phyloP scores from a whole-genome alignment of 1,284 basidiomycete genomes.

The Trametes polyzona region DNA sequence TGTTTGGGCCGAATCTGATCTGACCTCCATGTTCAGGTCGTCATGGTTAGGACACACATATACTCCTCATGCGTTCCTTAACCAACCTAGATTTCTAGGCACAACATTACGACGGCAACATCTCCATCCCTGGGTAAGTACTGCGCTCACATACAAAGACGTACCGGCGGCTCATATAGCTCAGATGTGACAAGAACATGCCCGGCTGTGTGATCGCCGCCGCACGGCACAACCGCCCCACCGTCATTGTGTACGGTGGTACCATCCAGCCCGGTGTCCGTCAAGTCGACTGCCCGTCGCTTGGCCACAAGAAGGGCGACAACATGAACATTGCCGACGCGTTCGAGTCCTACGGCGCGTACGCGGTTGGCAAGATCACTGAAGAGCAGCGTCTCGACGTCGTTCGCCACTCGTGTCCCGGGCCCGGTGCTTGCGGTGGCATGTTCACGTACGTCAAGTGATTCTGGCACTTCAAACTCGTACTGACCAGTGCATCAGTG shows the following conservation, averaged over 20 bases:
- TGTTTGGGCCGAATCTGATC: neutral
- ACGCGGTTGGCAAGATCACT: conserved; percentile 69
- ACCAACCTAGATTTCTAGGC: conserved; percentile 47
- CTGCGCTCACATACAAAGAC: too few species aligned
- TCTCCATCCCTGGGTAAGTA: conserved; percentile 66
- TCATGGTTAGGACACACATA: conserved; percentile 50
- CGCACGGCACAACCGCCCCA: conserved; percentile 82
- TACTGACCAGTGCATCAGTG: conserved; percentile 40
- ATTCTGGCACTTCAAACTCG: neutral
- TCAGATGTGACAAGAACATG: conserved; percentile 89
- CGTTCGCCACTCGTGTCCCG: conserved; percentile 82
- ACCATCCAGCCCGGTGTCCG: conserved; percentile 80
- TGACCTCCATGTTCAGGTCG: conserved; percentile 49
- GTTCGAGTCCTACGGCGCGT: conserved; percentile 86
- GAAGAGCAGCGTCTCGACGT: conserved; percentile 83
- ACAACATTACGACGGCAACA: conserved; percentile 88
- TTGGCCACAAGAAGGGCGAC: conserved; percentile 80
- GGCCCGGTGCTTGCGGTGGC: conserved; percentile 71
- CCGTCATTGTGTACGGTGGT: conserved; percentile 85
- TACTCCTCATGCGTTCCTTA: neutral
- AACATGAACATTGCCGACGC: conserved; percentile 84
- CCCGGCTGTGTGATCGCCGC: conserved; percentile 89
- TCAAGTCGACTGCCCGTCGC: conserved; percentile 78
- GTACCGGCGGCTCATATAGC: neutral
- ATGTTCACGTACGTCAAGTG: conserved; percentile 72